A percentile compares a stretch with the other conserved stretches of the same genome.
phyloP scores from a whole-genome alignment of 2,329 filamentous ascomycete genomes.

The Xylariales sp. region DNA sequence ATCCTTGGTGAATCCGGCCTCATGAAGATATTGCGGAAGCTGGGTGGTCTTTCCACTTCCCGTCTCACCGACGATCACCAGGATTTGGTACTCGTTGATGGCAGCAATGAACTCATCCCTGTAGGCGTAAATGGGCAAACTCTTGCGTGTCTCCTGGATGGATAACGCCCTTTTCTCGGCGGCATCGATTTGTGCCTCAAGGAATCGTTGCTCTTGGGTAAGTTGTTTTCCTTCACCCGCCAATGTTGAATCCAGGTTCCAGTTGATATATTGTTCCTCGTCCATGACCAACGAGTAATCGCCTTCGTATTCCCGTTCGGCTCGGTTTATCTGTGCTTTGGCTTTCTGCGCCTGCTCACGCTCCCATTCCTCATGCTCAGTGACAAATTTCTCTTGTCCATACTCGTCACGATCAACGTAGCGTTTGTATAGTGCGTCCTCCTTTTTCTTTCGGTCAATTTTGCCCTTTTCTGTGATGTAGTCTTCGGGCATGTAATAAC shows the following conservation, averaged over 20 bases:
- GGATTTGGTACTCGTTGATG: conserved; percentile 76
- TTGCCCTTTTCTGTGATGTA: conserved; percentile 94
- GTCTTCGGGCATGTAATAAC: conserved; percentile 89
- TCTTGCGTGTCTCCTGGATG: conserved; percentile 89
- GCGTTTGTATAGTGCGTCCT: conserved; percentile 84
- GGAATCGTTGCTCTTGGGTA: conserved; percentile 72
- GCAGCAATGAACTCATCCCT: conserved; percentile 83
- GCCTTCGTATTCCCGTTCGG: conserved; percentile 71
- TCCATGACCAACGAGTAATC: conserved; percentile 95
- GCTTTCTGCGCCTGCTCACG: conserved; percentile 82
- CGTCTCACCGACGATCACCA: conserved; percentile 93
- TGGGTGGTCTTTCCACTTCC: conserved; percentile 96
- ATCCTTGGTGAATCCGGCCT: conserved; percentile 81
- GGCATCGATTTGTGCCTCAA: conserved; percentile 78
- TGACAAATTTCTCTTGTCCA: conserved; percentile 84
- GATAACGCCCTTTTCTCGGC: conserved; percentile 84
- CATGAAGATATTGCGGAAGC: conserved; percentile 86
- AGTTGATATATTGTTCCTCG: conserved; percentile 81
- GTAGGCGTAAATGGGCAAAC: conserved; percentile 84
- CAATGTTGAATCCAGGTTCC: conserved; percentile 69
- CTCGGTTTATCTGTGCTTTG: conserved; percentile 74
- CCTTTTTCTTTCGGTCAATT: conserved; percentile 80
- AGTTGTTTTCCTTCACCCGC: conserved; percentile 67
- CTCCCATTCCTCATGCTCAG: conserved; percentile 96
- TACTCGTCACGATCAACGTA: conserved; percentile 85